phyloP scores from a whole-genome alignment of 495 filamentous ascomycete genomes.

The Aspergillus ostianus region DNA sequence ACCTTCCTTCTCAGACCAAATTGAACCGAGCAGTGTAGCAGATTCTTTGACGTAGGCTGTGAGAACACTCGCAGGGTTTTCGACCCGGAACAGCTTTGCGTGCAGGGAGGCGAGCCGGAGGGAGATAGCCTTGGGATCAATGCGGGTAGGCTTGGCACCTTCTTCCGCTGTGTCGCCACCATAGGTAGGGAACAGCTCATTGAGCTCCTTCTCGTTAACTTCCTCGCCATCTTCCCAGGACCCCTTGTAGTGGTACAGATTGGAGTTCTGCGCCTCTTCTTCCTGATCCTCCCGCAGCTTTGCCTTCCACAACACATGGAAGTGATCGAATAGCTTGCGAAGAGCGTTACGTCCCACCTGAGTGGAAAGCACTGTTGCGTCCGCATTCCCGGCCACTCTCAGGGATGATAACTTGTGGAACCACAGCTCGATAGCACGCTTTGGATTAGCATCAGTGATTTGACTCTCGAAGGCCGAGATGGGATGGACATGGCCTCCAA shows the following conservation, averaged over 20 bases:
- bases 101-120: conserved; percentile 53
- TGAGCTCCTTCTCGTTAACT: conserved; percentile 72
- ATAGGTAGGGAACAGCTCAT: conserved; percentile 77
- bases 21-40: conserved; percentile 36
- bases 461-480: conserved; percentile 17
- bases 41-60: conserved; percentile 40
- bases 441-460: conserved; percentile 24
- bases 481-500: conserved; percentile 48
- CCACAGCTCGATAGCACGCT: conserved; percentile 45
- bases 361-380: conserved; percentile 31
- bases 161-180: conserved; percentile 46
- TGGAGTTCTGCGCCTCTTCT: conserved; percentile 64
- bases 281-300: conserved; percentile 71
- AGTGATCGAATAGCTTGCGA: conserved; percentile 56
- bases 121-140: conserved; percentile 47
- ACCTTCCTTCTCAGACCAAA: conserved; percentile 32
- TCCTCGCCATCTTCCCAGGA: conserved; percentile 70
- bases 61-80: conserved; percentile 29
- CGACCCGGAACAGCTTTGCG: conserved; percentile 43
- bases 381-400: conserved; percentile 33
- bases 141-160: conserved; percentile 22
- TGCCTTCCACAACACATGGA: conserved; percentile 76
- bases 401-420: conserved; percentile 45
- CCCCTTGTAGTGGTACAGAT: conserved; percentile 79
- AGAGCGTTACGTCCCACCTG: conserved; percentile 30